Evolutionary conservation across 2,329 filamentous ascomycete genomes (phyloP), one percentile per base, ranked within the genome.

Genomic region (Dendryphion nanum): DNA sequence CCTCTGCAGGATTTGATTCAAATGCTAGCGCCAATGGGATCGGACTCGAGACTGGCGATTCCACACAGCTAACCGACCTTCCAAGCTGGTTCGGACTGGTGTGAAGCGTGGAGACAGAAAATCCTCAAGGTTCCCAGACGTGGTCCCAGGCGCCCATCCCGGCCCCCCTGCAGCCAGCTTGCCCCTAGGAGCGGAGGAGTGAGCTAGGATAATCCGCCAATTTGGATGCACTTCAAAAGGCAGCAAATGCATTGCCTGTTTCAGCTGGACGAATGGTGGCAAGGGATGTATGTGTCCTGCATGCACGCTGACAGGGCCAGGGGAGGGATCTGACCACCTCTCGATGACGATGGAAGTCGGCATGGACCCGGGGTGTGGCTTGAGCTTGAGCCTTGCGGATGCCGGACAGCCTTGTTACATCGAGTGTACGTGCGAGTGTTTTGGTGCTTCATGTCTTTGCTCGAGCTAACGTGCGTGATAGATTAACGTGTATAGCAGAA

Each of bases 231-330:
- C 37, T 49, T 41, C 19, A 40, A 45, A 35, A 30, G 12, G 40
- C 44, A 54, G 49, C 42, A 51, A 39, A 38, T 40, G 54, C 56
- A 48, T 51, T 55, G 48, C 42, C 48, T 40, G 54, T 61, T 61
- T 59, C 52, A 57, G 51, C 41, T 44, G 38, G 47, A 45, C 36
- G 35, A 24, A 41, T 37, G 45, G 43, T 28, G 46, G 45, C 55
- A 58, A 47, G 57, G 53, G 47, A 41, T 44, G 44, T 47, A n/a
- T n/a, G 23, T 10, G 23, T 26, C 41, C 47, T 56, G 55, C 54
- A 56, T 45, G 57, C n/a, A n/a, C n/a, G 23, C 53, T 61, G 51
- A 59, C 53, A 42, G 41, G 40, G 23, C 24, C 33, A 34, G 48
- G 49, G 36, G 36, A 37, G 34, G 41, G 50, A 48, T 50, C 40